Evolutionary conservation across 352 stramenopile genomes (phyloP), one percentile per base, ranked within the genome.

Genomic region (Elongisporangium senticosum): DNA sequence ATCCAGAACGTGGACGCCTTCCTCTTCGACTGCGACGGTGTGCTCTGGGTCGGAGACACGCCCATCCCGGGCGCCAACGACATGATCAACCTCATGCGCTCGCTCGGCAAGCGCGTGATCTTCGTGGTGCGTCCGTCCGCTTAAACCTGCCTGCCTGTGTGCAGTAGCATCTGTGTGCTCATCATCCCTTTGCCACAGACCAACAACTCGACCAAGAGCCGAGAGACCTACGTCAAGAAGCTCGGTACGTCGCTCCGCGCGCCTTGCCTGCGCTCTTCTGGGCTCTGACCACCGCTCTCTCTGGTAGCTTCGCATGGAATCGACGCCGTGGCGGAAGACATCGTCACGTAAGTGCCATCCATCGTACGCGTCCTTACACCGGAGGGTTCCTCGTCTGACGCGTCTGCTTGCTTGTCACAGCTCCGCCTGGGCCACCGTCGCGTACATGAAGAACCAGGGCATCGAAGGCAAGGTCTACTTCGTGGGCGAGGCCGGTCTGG

Each of bases 141-240:
- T n/a, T n/a, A n/a, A n/a, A n/a, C n/a, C n/a, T n/a, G 51, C 14
- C 26, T 17, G n/a, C 5, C 11, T 28, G 51, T 33, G 1, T 7
- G 24, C 19, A 5, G 6, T 55, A 14, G 33, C 11, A 1, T 28
- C 23, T 11, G 15, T 19, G 51, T 21, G 50, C 13, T 57, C 11
- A 3, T 56, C 21, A 26, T 51, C 51, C 21, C 0, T 37, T 26
- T 59, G 21, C 33, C 28, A 17, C 56, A 94, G 84, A 94, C 84
- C 40, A 92, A 94, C 69, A 94, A 94, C 71, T 88, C 84, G 48
- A 92, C 82, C 59, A 94, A 87, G 66, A 88, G 72, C 58, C 72
- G 84, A 60, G 80, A 87, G 28, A 78, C 78, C 14, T 92, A 91
- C 69, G 80, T 94, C 52, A 86, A 89, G 69, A 92, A 92, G 62